These are phyloP conservation scores for Flaveria sonorensis DNA, from an alignment of 129 eudicot genomes.

Conservation along the genomic window DNA sequence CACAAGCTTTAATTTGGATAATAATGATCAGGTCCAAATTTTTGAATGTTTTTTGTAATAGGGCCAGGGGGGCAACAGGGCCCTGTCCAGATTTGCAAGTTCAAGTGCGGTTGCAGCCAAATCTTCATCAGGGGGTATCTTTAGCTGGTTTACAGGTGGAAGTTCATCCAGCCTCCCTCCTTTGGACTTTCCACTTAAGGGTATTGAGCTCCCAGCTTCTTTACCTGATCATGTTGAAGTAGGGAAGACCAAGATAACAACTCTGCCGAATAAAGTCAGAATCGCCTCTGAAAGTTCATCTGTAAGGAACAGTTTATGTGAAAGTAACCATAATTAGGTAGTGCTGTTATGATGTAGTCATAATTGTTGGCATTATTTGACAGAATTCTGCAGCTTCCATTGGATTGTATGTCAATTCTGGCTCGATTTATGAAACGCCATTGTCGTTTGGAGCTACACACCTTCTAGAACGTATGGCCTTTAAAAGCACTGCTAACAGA, in stretches of 20 bases:
- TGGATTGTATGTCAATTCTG: slow-evolving; percentile 76
- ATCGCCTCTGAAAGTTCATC: slow-evolving; percentile 76
- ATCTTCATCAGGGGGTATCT: slow-evolving; percentile 68
- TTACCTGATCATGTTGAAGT: slow-evolving; percentile 80
- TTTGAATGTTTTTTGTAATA: slow-evolving; percentile 16
- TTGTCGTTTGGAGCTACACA: slow-evolving; percentile 70
- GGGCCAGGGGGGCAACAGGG: slow-evolving; percentile 59
- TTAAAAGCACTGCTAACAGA: slow-evolving; percentile 80
- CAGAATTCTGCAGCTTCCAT: slow-evolving; percentile 89
- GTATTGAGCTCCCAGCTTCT: slow-evolving; percentile 58
- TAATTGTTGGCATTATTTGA: slow-evolving; percentile 21
- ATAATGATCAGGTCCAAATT: not conserved
- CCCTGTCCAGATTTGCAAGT: slow-evolving; percentile 69
- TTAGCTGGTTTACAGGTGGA: slow-evolving; percentile 82
- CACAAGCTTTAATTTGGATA: not conserved
- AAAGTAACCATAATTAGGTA: not conserved
- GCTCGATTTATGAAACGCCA: slow-evolving; percentile 85
- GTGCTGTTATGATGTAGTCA: slow-evolving; percentile 1
- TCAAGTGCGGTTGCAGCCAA: slow-evolving; percentile 73
- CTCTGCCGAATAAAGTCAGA: slow-evolving; percentile 77
- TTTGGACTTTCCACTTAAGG: slow-evolving; percentile 76
- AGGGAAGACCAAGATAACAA: slow-evolving; percentile 71
- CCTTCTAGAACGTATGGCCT: slow-evolving; percentile 92
- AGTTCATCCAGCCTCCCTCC: slow-evolving; percentile 61
- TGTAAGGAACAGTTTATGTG: slow-evolving; percentile 42